These are phyloP conservation scores for Trichoderma sp. DNA, from an alignment of 2,329 filamentous ascomycete genomes.

Conservation along the genomic window DNA sequence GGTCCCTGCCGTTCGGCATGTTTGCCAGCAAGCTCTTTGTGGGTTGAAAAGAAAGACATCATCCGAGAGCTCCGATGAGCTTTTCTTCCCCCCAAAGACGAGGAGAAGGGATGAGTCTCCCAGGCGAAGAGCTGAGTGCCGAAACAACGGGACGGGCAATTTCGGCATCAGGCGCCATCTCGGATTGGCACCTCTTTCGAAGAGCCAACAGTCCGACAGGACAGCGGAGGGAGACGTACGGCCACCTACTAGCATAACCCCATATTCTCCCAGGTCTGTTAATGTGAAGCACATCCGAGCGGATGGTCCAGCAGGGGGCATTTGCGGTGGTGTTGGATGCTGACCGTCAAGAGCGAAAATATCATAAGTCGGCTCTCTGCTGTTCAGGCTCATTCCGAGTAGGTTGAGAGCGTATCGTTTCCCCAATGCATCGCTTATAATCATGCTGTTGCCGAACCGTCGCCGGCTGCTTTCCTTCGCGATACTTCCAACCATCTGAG, in stretches of 20 bases:
- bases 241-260: slow-evolving; percentile 72
- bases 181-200: slow-evolving; percentile 51
- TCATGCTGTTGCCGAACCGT: slow-evolving; percentile 62
- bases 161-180: slow-evolving; percentile 66
- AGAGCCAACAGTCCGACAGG: slow-evolving; percentile 75
- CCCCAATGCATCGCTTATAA: slow-evolving; percentile 44
- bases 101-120: slow-evolving; percentile 55
- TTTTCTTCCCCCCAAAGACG: slow-evolving; percentile 64
- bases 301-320: slow-evolving; percentile 39
- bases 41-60: slow-evolving; percentile 58
- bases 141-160: slow-evolving; percentile 71
- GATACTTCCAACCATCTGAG: slow-evolving; percentile 29
- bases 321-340: slow-evolving; percentile 31
- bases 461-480: slow-evolving; percentile 43
- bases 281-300: slow-evolving; percentile 74
- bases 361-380: slow-evolving; percentile 54
- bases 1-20: slow-evolving; percentile 44
- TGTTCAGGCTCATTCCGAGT: slow-evolving; percentile 50
- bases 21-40: slow-evolving; percentile 48
- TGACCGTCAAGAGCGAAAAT: slow-evolving; percentile 44
- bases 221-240: slow-evolving; percentile 73
- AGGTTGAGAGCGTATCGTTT: slow-evolving; percentile 49
- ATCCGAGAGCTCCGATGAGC: slow-evolving; percentile 50
- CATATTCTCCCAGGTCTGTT: slow-evolving; percentile 61
- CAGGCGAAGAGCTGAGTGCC: slow-evolving; percentile 67